phyloP scores from a whole-genome alignment of 164 flowering plant genomes.

The Dillenia suffruticosa region DNA sequence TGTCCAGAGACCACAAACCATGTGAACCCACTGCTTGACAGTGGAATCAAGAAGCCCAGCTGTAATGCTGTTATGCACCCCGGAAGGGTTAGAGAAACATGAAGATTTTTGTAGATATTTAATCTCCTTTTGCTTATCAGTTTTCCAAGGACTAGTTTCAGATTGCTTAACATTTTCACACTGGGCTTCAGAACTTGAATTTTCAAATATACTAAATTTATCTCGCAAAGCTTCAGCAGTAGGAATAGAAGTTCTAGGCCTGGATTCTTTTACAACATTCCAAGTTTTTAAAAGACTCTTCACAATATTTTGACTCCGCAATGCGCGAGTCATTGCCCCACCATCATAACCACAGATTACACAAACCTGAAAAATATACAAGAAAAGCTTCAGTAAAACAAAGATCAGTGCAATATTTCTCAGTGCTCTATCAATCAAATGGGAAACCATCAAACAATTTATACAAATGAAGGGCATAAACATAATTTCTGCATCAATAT shows the following conservation, averaged over 20 bases:
- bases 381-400: too few relatives aligned
- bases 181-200: conserved; percentile 14
- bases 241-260: conserved; percentile 5
- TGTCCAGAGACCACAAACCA: conserved; percentile 77
- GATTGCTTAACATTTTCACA: conserved; percentile 9
- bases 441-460: too few relatives aligned
- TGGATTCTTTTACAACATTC: conserved; percentile 23
- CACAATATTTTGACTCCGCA: conserved; percentile 40
- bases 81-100: conserved; percentile 8
- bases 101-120: conserved; percentile 6
- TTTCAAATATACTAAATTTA: conserved; percentile 7
- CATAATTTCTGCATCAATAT: too few relatives aligned
- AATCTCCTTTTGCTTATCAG: conserved; percentile 10
- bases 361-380: conserved; percentile 32
- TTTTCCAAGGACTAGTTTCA: conserved; percentile 7
- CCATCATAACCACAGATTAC: conserved; percentile 67
- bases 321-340: conserved; percentile 68
- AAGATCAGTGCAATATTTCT: too few relatives aligned
- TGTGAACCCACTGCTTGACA: conserved; percentile 64
- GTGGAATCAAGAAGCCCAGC: conserved; percentile 42
- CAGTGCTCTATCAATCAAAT: too few relatives aligned
- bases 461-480: too few relatives aligned
- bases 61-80: conserved; percentile 38
- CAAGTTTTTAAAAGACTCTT: conserved; percentile 50
- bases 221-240: conserved; percentile 14